Evolutionary conservation across 352 stramenopile genomes (phyloP).

Genomic region (Globisporangium takayamanum): DNA sequence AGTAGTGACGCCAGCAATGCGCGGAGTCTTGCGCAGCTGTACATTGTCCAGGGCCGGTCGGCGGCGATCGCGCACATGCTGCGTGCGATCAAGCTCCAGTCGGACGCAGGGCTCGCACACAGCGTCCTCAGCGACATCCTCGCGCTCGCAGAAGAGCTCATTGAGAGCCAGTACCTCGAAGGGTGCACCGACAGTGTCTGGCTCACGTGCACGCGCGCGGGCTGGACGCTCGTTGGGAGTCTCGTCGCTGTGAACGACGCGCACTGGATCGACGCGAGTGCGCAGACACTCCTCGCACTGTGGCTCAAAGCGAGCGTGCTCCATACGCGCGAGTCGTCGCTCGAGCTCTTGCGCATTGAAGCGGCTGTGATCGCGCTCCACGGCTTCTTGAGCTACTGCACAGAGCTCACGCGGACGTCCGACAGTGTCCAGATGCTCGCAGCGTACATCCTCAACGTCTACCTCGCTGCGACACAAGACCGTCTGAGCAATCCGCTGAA

Average conservation of each 20-base stretch:
- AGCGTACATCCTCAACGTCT: slow-evolving; percentile 67
- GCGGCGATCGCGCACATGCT: slow-evolving; percentile 63
- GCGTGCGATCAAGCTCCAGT: slow-evolving; percentile 36
- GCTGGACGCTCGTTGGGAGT: slow-evolving; percentile 73
- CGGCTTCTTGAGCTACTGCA: slow-evolving; percentile 45
- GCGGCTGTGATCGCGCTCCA: slow-evolving; percentile 62
- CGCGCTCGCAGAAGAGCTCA: slow-evolving; percentile 55
- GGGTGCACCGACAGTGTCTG: slow-evolving; percentile 76
- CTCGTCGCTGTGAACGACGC: slow-evolving; percentile 60
- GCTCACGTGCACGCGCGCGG: slow-evolving; percentile 81
- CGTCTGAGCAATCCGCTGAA: slow-evolving; percentile 72
- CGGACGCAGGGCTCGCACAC: slow-evolving; percentile 43
- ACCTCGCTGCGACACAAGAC: slow-evolving; percentile 48
- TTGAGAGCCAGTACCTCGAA: slow-evolving; percentile 76
- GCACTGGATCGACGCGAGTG: slow-evolving; percentile 46
- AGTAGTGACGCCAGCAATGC: slow-evolving; percentile 20
- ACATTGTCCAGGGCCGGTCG: slow-evolving; percentile 68
- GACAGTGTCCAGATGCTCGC: slow-evolving; percentile 50
- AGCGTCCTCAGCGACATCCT: slow-evolving; percentile 56
- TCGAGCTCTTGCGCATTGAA: slow-evolving; percentile 81
- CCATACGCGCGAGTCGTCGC: slow-evolving; percentile 72
- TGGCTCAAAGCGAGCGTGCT: slow-evolving; percentile 76
- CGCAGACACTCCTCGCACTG: slow-evolving; percentile 55
- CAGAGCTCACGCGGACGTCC: slow-evolving; percentile 20
- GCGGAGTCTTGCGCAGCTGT: slow-evolving; percentile 56